Conservation (phyloP, 1,139 yeast genomes). For the Ogataea hybrid region DNA sequence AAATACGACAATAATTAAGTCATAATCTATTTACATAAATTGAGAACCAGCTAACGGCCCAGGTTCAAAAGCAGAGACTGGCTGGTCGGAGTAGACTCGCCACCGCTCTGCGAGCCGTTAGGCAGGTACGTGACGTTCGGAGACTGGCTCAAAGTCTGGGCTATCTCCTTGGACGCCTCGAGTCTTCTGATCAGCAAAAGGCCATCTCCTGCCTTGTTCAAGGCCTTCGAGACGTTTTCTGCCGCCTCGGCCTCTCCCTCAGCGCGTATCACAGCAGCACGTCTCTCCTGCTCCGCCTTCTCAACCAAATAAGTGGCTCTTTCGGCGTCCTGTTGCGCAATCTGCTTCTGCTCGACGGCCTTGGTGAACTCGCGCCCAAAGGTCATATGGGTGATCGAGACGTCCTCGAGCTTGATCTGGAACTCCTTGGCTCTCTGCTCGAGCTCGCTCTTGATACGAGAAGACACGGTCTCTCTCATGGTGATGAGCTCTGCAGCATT, state of each 20-base stretch:
- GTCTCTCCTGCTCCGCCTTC: constrained; percentile 96
- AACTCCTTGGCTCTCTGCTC: constrained; percentile 84
- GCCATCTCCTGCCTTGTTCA: constrained; percentile 95
- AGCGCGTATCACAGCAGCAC: constrained; percentile 92
- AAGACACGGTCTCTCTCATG: constrained; percentile 93
- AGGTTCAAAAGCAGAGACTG: constrained; percentile 54
- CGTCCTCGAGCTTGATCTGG: constrained; percentile 91
- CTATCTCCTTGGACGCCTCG: constrained; percentile 96
- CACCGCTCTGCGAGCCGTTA: constrained; percentile 39
- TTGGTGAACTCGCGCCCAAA: constrained; percentile 97
- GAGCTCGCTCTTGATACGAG: constrained; percentile 85
- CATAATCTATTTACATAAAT: constrained; percentile 5
- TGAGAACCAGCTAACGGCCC: constrained; percentile 41
- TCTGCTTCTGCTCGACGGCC: constrained; percentile 98
- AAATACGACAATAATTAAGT: not conserved
- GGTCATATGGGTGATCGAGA: constrained; percentile 96
- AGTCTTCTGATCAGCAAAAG: constrained; percentile 89
- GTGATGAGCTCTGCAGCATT: constrained; percentile 98
- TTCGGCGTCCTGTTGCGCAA: constrained; percentile 99
- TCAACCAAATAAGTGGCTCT: constrained; percentile 93
- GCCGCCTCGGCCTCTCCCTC: constrained; percentile 99
- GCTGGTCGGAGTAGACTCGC: constrained; percentile 34
- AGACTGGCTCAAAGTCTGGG: constrained; percentile 77
- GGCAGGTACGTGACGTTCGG: constrained; percentile 94
- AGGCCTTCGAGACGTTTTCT: constrained; percentile 89